Percentiles rank a stretch among this genome's conserved stretches.
These are phyloP conservation scores for Saturnispora dispora DNA, from an alignment of 805 yeast species.

Conservation along the genomic window DNA sequence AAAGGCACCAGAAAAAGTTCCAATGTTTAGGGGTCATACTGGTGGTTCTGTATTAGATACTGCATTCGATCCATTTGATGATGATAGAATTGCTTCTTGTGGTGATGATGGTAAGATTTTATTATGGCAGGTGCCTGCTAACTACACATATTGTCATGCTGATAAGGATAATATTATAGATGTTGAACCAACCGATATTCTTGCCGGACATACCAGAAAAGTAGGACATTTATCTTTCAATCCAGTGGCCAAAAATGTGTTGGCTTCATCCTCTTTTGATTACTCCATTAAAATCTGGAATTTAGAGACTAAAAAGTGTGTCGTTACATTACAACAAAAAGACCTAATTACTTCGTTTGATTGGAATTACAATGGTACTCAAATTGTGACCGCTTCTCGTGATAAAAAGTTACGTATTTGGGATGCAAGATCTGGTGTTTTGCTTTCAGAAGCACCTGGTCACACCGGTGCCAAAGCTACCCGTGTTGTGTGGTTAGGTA, in stretches of 20 bases:
- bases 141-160: conserved; percentile 59
- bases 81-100: conserved; percentile 62
- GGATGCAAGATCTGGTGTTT: conserved; percentile 71
- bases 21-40: conserved; percentile 91
- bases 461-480: conserved; percentile 90
- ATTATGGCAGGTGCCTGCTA: conserved; percentile 81
- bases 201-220: conserved; percentile 84
- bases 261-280: conserved; percentile 88
- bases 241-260: conserved; percentile 77
- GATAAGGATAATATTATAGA: conserved; percentile 48
- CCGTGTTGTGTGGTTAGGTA: conserved; percentile 86
- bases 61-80: conserved; percentile 88
- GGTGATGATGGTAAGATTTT: conserved; percentile 76
- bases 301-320: conserved; percentile 61
- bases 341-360: conserved; percentile 91
- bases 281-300: conserved; percentile 91
- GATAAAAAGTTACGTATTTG: conserved; percentile 87
- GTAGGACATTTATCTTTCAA: conserved; percentile 89
- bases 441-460: conserved; percentile 77
- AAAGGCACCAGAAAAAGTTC: conserved; percentile 86
- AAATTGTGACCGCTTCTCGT: conserved; percentile 80
- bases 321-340: conserved; percentile 69
- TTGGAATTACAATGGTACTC: conserved; percentile 83
- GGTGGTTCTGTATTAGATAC: conserved; percentile 95
- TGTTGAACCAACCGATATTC: conserved; percentile 57